Evolutionary conservation across 2,329 filamentous ascomycete species (phyloP).

Genomic region (Dactylellina sp.): DNA sequence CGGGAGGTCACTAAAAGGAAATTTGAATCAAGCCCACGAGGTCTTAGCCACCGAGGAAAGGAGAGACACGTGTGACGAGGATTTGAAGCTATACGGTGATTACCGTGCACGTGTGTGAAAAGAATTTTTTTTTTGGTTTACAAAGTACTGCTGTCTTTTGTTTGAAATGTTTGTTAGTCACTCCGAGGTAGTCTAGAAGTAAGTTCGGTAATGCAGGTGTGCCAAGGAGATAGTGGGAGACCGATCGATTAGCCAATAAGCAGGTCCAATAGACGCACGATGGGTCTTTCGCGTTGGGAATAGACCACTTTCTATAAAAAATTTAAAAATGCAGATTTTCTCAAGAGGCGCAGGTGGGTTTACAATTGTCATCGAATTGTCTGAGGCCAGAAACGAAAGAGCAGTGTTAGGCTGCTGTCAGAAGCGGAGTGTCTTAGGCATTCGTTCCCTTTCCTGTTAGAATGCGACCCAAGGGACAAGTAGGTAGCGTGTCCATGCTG

Average conservation of each 20-base stretch:
- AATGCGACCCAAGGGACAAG: background rate
- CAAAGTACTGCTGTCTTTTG: slow-evolving; percentile 2
- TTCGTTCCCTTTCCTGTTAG: slow-evolving; percentile 9
- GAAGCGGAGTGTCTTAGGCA: slow-evolving; percentile 6
- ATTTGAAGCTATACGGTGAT: background rate
- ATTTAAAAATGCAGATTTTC: slow-evolving; percentile 19
- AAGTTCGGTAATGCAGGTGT: slow-evolving; percentile 15
- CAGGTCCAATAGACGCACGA: slow-evolving; percentile 30
- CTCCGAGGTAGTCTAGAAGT: slow-evolving; percentile 15
- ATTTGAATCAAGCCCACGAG: background rate
- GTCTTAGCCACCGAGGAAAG: slow-evolving; percentile 7
- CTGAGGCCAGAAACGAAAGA: slow-evolving; percentile 18
- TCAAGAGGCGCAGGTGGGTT: slow-evolving; percentile 43
- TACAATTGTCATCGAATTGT: slow-evolving; percentile 27
- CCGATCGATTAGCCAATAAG: slow-evolving; percentile 38
- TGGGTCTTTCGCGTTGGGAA: slow-evolving; percentile 5
- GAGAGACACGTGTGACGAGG: slow-evolving; percentile 27
- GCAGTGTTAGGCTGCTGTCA: slow-evolving; percentile 42
- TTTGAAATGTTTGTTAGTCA: slow-evolving; percentile 24
- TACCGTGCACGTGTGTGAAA: background rate
- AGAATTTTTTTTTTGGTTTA: slow-evolving; percentile 12
- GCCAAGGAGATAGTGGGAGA: slow-evolving; percentile 22
- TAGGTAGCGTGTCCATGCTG: background rate
- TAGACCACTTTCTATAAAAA: slow-evolving; percentile 1
- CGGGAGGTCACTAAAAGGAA: slow-evolving; percentile 69